Percentiles rank a stretch among this genome's conserved stretches.
phyloP scores from a whole-genome alignment of 495 filamentous ascomycete species.

The Penicillium cosmopolitanum region DNA sequence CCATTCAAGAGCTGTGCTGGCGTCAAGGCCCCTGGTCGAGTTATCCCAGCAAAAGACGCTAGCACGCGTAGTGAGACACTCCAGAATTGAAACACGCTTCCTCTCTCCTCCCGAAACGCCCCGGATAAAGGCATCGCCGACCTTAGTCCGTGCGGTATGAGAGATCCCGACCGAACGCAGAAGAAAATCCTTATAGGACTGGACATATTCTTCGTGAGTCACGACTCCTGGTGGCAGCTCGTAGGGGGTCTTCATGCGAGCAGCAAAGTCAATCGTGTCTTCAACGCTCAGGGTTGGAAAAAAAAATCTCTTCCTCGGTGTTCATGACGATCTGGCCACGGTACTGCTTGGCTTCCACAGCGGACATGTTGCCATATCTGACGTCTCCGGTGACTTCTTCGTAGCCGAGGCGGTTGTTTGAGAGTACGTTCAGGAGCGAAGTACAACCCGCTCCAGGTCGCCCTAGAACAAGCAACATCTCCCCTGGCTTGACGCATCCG shows the following conservation, averaged over 20 bases:
- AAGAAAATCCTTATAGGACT: slow-evolving; percentile 63
- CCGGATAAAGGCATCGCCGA: slow-evolving; percentile 76
- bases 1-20: slow-evolving; percentile 59
- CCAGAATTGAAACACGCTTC: slow-evolving; percentile 69
- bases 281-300: slow-evolving; percentile 69
- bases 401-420: slow-evolving; percentile 44
- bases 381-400: slow-evolving; percentile 53
- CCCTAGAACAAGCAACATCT: no score
- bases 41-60: slow-evolving; percentile 66
- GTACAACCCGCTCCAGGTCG: no score
- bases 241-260: slow-evolving; percentile 36
- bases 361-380: slow-evolving; percentile 58
- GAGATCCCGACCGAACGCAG: slow-evolving; percentile 73
- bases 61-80: slow-evolving; percentile 61
- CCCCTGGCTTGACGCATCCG: no score
- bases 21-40: slow-evolving; percentile 62
- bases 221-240: slow-evolving; percentile 33
- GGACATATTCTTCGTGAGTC: slow-evolving; percentile 48
- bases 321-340: slow-evolving; percentile 73
- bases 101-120: slow-evolving; percentile 84
- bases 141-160: slow-evolving; percentile 76
- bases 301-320: slow-evolving; percentile 70
- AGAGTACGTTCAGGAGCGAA: no score
- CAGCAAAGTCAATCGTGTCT: slow-evolving; percentile 72
- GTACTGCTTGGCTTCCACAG: slow-evolving; percentile 59